Conservation (phyloP, 108 stramenopile species). For the Cyclotella kingstonii region DNA sequence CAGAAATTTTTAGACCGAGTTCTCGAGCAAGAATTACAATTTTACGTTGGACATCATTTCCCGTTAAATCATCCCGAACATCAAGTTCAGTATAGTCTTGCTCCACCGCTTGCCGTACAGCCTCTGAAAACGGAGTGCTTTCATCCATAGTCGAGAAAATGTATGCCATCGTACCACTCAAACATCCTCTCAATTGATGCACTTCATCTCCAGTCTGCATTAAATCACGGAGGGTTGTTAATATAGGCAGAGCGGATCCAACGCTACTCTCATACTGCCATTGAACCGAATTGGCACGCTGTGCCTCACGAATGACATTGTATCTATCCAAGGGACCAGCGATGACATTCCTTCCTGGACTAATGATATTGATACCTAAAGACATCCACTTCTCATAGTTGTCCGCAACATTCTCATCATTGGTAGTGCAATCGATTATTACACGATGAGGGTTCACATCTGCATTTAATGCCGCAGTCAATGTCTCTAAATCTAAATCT, state of each 20-base stretch:
- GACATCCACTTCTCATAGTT: slow-evolving; percentile 71
- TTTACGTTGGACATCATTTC: slow-evolving; percentile 45
- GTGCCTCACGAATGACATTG: slow-evolving; percentile 51
- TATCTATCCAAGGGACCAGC: slow-evolving; percentile 66
- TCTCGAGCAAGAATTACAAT: slow-evolving; percentile 57
- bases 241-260: slow-evolving; percentile 75
- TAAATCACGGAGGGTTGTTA: slow-evolving; percentile 72
- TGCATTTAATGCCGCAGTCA: slow-evolving; percentile 55
- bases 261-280: slow-evolving; percentile 80
- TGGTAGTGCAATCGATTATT: slow-evolving; percentile 75
- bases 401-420: slow-evolving; percentile 50
- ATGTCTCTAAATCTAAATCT: slow-evolving; percentile 53
- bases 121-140: slow-evolving; percentile 55
- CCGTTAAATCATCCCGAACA: slow-evolving; percentile 54
- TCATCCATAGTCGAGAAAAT: slow-evolving; percentile 55
- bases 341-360: slow-evolving; percentile 59
- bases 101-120: slow-evolving; percentile 55
- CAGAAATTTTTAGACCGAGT: slow-evolving; percentile 47
- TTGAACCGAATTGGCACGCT: slow-evolving; percentile 46
- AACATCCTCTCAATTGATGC: slow-evolving; percentile 55
- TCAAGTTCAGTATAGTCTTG: slow-evolving; percentile 67
- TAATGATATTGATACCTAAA: slow-evolving; percentile 67
- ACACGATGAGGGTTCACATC: slow-evolving; percentile 81
- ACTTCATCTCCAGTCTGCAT: slow-evolving; percentile 68
- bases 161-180: slow-evolving; percentile 79